These are phyloP conservation scores for Boletus pseudopeckii DNA, from an alignment of 768 basidiomycete genomes.

Conservation along the genomic window DNA sequence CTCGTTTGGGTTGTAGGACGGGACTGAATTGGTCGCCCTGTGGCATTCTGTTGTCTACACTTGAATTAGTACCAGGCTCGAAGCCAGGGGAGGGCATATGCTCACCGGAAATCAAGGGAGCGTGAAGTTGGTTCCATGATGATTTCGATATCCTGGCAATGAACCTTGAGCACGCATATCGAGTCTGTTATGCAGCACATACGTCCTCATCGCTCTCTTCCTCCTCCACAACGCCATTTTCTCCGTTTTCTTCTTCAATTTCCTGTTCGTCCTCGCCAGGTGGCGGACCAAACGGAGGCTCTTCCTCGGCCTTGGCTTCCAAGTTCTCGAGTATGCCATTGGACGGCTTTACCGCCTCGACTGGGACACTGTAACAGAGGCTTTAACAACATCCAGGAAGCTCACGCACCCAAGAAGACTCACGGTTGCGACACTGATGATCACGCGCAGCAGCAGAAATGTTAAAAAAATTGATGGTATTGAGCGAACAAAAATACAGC, in stretches of 20 bases:
- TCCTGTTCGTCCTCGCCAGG: slow-evolving; percentile 22
- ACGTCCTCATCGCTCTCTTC: slow-evolving; percentile 51
- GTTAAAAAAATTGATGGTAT: slow-evolving; percentile 42
- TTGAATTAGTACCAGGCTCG: not conserved
- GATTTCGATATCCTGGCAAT: slow-evolving; percentile 76
- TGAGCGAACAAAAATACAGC: slow-evolving; percentile 33
- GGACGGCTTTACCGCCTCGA: slow-evolving; percentile 41
- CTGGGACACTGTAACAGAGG: slow-evolving; percentile 33
- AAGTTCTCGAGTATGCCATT: slow-evolving; percentile 51
- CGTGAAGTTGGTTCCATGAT: slow-evolving; percentile 79
- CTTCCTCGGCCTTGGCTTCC: slow-evolving; percentile 44
- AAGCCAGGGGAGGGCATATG: slow-evolving; percentile 1
- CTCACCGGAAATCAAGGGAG: slow-evolving; percentile 72
- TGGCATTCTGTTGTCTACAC: slow-evolving; percentile 35
- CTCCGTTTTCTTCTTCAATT: slow-evolving; percentile 30
- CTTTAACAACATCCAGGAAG: slow-evolving; percentile 18
- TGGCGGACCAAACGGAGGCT: slow-evolving; percentile 29
- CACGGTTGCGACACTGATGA: slow-evolving; percentile 60
- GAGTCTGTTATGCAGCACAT: slow-evolving; percentile 10
- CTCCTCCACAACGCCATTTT: slow-evolving; percentile 41
- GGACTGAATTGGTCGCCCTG: slow-evolving; percentile 28
- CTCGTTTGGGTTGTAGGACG: slow-evolving; percentile 33
- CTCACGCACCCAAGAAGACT: slow-evolving; percentile 40
- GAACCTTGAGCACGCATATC: slow-evolving; percentile 2
- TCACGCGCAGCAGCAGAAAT: slow-evolving; percentile 35